A percentile compares a stretch with the other conserved stretches of the same genome.
phyloP scores from a whole-genome alignment of 2,329 filamentous ascomycete species.

The Aspergillus fijiensis region DNA sequence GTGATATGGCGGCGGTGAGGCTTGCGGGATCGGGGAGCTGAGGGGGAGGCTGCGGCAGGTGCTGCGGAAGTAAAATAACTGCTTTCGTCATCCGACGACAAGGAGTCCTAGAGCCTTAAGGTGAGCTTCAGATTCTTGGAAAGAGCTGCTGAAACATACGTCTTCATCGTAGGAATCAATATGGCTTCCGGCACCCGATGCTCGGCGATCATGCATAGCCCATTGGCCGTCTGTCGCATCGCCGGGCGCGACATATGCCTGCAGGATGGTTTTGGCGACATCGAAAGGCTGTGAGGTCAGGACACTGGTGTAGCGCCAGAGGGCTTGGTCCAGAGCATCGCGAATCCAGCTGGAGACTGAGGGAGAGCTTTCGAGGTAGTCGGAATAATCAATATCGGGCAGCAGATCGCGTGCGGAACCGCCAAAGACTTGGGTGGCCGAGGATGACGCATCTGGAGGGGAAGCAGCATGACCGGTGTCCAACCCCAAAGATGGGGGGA shows the following conservation, averaged over 20 bases:
- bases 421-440: conserved; percentile 52
- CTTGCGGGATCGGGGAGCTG: conserved; percentile 41
- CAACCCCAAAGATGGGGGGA: conserved; percentile 65
- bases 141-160: conserved; percentile 21
- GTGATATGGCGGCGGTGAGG: conserved; percentile 40
- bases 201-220: conserved; percentile 30
- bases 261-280: conserved; percentile 89
- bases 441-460: conserved; percentile 43
- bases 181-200: conserved; percentile 24
- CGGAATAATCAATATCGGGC: conserved; percentile 86
- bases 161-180: conserved; percentile 37
- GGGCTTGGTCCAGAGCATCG: conserved; percentile 75
- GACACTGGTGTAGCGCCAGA: conserved; percentile 90
- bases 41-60: conserved; percentile 43
- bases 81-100: conserved; percentile 69
- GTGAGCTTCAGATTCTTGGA: background rate
- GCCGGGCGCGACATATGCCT: conserved; percentile 61
- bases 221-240: conserved; percentile 32
- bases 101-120: conserved; percentile 31
- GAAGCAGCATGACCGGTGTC: conserved; percentile 44
- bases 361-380: conserved; percentile 77
- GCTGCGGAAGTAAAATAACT: conserved; percentile 76
- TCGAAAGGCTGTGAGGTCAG: conserved; percentile 94
- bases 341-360: conserved; percentile 72
- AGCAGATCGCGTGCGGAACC: conserved; percentile 78